Evolutionary conservation across 805 yeast genomes (phyloP), one percentile per base, ranked within the genome.

Genomic region (Brettanomyces custersianus): DNA sequence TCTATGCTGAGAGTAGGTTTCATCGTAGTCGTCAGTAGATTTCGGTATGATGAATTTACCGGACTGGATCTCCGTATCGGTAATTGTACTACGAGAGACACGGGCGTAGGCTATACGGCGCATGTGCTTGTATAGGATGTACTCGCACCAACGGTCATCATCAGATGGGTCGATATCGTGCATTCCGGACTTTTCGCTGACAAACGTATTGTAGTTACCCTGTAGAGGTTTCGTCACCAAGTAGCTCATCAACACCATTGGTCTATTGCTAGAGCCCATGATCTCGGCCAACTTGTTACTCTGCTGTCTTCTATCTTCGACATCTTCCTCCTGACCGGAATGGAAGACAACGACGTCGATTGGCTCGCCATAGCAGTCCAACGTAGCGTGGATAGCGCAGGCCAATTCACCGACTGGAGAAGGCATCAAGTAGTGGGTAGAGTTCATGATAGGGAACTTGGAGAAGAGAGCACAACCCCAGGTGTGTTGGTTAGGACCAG

Each of bases 111-210:
- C 97, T 1, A 81, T 76, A 59, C 95, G 80, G 55, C 76, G 80
- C 59, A 92, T 63, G 40, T 81, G 79, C 57, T 88, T 82, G 72
- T 81, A 92, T 45, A 92, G 63, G 43, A 92, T 86, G 61, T 92
- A 92, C 63, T 92, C 95, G 62, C 98, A 92, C 98, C 98, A 92
- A 63, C 98, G 76, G 54, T 92, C 98, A 78, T 88, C 84, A 55
- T 90, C 96, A 6, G 80, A 66, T 30, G 88, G 80, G 57, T 92
- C 98, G 43, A 92, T 87, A 57, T 92, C 98, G 49, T 79, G 75
- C 90, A 92, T 85, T 22, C 95, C 83, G 2, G 90, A 77, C 45
- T 65, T 59, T 34, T 80, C 82, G 49, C 94, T 78, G 15, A 88
- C 96, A 59, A 86, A 86, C 2, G 87, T 87, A 62, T 84, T 80